Percentiles rank a stretch among this genome's conserved stretches.
phyloP scores from a whole-genome alignment of 257 asterid species.

The Leonotis leonurus region DNA sequence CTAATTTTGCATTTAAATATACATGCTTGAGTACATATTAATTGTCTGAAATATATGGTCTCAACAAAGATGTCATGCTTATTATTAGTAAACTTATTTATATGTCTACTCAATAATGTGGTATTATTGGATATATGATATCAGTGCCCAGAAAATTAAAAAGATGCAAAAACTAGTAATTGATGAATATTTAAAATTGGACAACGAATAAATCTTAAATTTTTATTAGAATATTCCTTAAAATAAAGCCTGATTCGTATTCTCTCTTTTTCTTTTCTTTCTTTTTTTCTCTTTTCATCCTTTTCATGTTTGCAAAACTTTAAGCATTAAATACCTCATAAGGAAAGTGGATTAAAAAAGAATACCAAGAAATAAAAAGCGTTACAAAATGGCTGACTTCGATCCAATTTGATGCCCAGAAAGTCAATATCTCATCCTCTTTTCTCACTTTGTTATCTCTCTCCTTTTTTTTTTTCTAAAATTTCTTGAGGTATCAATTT shows the following conservation, averaged over 20 bases:
- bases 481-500: slow-evolving; percentile 20
- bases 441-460: neutral
- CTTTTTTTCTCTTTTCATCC: neutral
- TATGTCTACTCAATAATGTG: neutral
- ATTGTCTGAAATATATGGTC: neutral
- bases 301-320: neutral
- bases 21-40: neutral
- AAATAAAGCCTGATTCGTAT: slow-evolving; percentile 5
- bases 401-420: slow-evolving; percentile 16
- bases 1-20: neutral
- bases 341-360: neutral
- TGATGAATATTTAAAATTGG: no score
- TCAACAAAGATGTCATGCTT: neutral
- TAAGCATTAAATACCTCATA: neutral
- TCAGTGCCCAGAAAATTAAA: no score
- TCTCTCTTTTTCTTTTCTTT: neutral
- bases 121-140: no score
- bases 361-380: neutral
- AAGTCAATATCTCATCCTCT: slow-evolving; percentile 22
- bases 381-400: slow-evolving; percentile 35
- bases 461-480: neutral
- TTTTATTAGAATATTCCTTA: slow-evolving; percentile 8
- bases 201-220: neutral
- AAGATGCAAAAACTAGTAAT: no score
- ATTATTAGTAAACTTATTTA: no score